Evolutionary conservation across 164 flowering plant genomes (phyloP), one percentile per base, ranked within the genome.

Genomic region (Dillenia turbinata): DNA sequence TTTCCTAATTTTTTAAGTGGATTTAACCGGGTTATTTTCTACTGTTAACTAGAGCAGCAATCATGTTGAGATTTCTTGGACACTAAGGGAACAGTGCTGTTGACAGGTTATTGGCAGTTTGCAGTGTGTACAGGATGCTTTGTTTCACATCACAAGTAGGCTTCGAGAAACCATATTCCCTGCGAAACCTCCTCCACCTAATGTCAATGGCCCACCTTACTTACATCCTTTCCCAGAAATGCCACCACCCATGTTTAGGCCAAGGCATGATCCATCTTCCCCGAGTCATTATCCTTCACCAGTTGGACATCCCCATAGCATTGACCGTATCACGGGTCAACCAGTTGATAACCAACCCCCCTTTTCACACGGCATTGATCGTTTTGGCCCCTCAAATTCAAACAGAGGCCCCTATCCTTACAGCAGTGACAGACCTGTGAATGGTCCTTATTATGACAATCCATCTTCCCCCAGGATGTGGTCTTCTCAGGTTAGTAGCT

Each of bases 71-170:
- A n/a, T 16, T 47, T 17, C 33, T n/a, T 55, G 49, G 54, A 10
- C 14, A 24, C 22, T 40, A 40, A 47, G 16, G 45, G 15, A 4
- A 52, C 45, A 2, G 16, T 65, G 7, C 6, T 68, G 58, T 66
- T 75, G 57, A 55, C 84, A 84, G 89, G 76, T 80, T 57, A 69
- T 71, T 49, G 89, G 89, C n/a, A 75, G 62, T 63, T 69, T 73
- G 54, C 81, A 77, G 51, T 64, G 77, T 48, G 89, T 82, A 33
- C 85, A 77, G 52, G 84, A 82, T 69, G 85, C 89, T 58, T 71
- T 85, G 53, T 82, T 75, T 77, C 83, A 75, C 13, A 78, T 82
- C 53, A 85, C 89, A 12, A 65, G 83, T 65, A 77, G 82, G 62
- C 66, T 85, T 47, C 71, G 83, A 22, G 85, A 85, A 45, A 64